A percentile compares a stretch with the other conserved stretches of the same genome.
Conservation (phyloP, 2,329 filamentous ascomycete species). For the Penicillium sp. region DNA sequence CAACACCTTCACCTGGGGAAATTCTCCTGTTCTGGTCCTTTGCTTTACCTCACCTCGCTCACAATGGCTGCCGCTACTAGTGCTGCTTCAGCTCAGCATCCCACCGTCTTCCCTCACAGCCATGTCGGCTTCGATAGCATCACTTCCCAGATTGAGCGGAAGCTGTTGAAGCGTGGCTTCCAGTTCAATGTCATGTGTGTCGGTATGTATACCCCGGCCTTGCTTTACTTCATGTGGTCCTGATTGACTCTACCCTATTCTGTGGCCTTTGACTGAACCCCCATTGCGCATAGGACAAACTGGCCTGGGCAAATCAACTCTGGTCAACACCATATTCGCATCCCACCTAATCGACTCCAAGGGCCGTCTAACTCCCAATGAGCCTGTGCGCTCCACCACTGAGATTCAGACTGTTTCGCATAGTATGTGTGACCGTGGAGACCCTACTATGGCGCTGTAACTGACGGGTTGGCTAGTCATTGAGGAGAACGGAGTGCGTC, state of each 20-base stretch:
- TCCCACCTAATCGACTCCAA: constrained; percentile 99
- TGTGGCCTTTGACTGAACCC: constrained; percentile 28
- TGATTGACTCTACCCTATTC: neutral
- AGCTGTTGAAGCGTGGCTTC: constrained; percentile 98
- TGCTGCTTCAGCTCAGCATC: constrained; percentile 41
- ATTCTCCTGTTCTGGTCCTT: constrained; percentile 8
- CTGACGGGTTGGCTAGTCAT: constrained; percentile 57
- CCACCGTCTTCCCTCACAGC: constrained; percentile 76
- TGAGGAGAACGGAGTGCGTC: constrained; percentile 97
- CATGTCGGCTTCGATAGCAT: constrained; percentile 99
- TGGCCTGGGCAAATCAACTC: constrained; percentile 94
- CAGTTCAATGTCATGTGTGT: constrained; percentile 99
- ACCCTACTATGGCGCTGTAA: constrained; percentile 1
- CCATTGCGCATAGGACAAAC: constrained; percentile 71
- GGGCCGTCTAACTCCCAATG: constrained; percentile 85
- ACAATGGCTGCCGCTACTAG: constrained; percentile 66
- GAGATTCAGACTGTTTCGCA: constrained; percentile 98
- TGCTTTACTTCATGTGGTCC: neutral
- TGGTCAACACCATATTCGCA: constrained; percentile 99
- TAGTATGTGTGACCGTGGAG: constrained; percentile 46
- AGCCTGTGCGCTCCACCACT: constrained; percentile 90
- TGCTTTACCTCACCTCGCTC: constrained; percentile 25
- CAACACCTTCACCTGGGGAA: constrained; percentile 15
- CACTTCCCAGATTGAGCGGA: constrained; percentile 98
- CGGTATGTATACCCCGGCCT: constrained; percentile 60